Percentiles rank a stretch among this genome's conserved stretches.
phyloP scores from a whole-genome alignment of 345 rosid genomes.

The Erysimum cheiranthoides region DNA sequence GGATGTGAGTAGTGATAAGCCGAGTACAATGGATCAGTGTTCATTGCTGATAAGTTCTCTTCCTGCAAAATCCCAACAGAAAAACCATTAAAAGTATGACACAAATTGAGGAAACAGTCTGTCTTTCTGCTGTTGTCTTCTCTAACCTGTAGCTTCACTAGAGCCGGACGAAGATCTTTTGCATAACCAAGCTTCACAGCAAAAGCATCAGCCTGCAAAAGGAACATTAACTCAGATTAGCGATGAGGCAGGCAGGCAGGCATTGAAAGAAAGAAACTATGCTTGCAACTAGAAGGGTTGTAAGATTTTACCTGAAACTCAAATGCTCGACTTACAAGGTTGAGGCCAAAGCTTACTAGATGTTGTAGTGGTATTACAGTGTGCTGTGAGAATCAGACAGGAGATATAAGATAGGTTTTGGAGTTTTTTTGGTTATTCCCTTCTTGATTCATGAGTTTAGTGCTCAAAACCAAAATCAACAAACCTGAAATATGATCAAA shows the following conservation, averaged over 20 bases:
- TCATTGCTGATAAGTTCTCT: slow-evolving; percentile 96
- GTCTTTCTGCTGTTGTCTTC: background rate
- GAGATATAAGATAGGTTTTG: slow-evolving; percentile 13
- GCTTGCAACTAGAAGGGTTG: background rate
- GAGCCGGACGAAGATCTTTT: slow-evolving; percentile 80
- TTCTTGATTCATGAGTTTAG: slow-evolving; percentile 3
- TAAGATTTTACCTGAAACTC: slow-evolving; percentile 81
- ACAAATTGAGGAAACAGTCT: background rate
- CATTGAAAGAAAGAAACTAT: slow-evolving; percentile 13
- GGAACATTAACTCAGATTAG: slow-evolving; percentile 8
- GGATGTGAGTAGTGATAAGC: slow-evolving; percentile 99
- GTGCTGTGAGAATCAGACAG: slow-evolving; percentile 62
- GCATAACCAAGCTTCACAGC: slow-evolving; percentile 92
- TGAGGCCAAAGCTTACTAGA: slow-evolving; percentile 84
- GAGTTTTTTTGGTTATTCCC: background rate
- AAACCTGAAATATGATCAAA: slow-evolving; percentile 96
- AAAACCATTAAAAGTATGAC: slow-evolving; percentile 6
- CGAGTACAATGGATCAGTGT: slow-evolving; percentile 97
- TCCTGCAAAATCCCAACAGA: slow-evolving; percentile 61
- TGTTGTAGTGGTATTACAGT: slow-evolving; percentile 92
- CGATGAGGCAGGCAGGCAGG: background rate
- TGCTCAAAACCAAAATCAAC: slow-evolving; percentile 1
- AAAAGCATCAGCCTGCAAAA: slow-evolving; percentile 91
- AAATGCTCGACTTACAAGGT: slow-evolving; percentile 94
- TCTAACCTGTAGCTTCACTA: slow-evolving; percentile 95